Evolutionary conservation across 2,329 filamentous ascomycete genomes (phyloP), one percentile per base, ranked within the genome.

Genomic region (Colletotrichum orbiculare): DNA sequence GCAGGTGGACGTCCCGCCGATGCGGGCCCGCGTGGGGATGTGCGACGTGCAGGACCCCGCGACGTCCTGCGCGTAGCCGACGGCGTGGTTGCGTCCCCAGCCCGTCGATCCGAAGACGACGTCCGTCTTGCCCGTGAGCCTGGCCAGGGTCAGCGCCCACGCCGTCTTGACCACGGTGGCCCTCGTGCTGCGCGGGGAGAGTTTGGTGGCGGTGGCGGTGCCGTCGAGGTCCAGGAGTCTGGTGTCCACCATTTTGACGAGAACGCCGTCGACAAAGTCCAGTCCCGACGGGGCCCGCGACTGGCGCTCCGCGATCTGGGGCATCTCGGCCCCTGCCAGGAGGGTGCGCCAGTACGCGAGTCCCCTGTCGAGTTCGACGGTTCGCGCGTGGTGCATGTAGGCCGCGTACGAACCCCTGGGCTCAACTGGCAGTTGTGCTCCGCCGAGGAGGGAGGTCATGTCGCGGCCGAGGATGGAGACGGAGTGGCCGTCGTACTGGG

Each of bases 401-500:
- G 42, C 25, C n/a, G 50, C 35, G 77, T 78, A 0, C 82, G 79
- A 8, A 76, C 50, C 58, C 2, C 41, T 46, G 7, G 41, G 17
- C 8, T 54, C 13, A 2, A 17, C 17, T 17, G 15, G 25, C 8
- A 61, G 12, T 75, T 25, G 69, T 17, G 17, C 17, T 17, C 17
- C 17, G 17, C 17, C 17, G 17, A 17, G 17, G 17, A 17, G 17
- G 17, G 17, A 17, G 17, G 17, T 17, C 17, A 17, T 17, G 72
- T 4, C 74, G 73, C 3, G 74, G 66, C 12, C 72, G 45, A 86
- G 71, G 2, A 82, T 69, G 1, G 80, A 76, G 5, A 83, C 72
- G 0, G 83, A 82, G 0, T 77, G 70, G 7, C 82, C 79, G 54
- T 85, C 82, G 53, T 84, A 81, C 64, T 86, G 84, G 0, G 84